Conservation (phyloP, 345 rosid genomes). For the Excoecaria cochinchinensis region DNA sequence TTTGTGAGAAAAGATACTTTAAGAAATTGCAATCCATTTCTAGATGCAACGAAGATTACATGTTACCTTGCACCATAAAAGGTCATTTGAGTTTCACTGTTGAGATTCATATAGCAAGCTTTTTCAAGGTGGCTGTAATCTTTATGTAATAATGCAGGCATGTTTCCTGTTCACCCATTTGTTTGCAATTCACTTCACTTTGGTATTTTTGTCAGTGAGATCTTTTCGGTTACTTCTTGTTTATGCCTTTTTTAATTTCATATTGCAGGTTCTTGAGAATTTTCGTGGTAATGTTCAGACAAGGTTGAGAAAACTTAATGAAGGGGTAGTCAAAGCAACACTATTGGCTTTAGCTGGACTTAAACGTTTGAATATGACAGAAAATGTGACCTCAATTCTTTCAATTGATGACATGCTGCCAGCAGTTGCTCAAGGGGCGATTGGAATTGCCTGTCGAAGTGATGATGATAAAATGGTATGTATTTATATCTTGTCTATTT, state of each 20-base stretch:
- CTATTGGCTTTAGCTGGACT: slow-evolving; percentile 95
- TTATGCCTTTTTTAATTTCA: slow-evolving; percentile 15
- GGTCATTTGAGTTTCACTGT: too few species aligned
- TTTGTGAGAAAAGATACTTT: too few species aligned
- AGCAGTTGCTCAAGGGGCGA: slow-evolving; percentile 99
- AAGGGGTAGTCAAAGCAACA: slow-evolving; percentile 86
- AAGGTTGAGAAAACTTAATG: slow-evolving; percentile 76
- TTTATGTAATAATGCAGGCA: too few species aligned
- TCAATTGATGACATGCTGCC: slow-evolving; percentile 95
- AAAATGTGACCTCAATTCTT: slow-evolving; percentile 71
- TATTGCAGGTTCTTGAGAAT: slow-evolving; percentile 75
- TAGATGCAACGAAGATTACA: not conserved
- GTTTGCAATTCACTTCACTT: not conserved
- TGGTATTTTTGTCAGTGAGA: not conserved
- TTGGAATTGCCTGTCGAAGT: slow-evolving; percentile 91
- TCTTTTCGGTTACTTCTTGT: slow-evolving; percentile 13
- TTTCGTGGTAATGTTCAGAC: slow-evolving; percentile 97
- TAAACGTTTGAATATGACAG: slow-evolving; percentile 85
- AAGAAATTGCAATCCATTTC: not conserved
- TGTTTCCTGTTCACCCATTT: not conserved
- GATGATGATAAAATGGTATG: slow-evolving; percentile 82
- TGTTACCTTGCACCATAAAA: not conserved
- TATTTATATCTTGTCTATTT: not conserved
- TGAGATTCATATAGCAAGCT: too few species aligned
- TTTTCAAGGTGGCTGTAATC: too few species aligned